Evolutionary conservation across 768 basidiomycete species (phyloP), one percentile per base, ranked within the genome.

Genomic region (Termitomyces sp.): DNA sequence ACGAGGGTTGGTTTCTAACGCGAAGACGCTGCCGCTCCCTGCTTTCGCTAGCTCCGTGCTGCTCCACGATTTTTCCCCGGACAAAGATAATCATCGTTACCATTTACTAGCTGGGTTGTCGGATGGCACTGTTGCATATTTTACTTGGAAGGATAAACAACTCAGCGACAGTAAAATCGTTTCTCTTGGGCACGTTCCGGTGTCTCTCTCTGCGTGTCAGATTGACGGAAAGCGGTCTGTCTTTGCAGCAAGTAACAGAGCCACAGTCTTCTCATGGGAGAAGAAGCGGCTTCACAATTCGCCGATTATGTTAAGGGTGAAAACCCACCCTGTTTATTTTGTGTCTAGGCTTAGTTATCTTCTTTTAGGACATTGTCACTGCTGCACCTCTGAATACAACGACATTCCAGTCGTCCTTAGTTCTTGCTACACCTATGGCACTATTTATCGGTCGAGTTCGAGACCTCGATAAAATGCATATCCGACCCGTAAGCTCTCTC

Each of bases 381-480:
- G 80, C 81, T 16, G 74, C 77, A 1, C 69, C 69, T 31, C 58
- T 92, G 22, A 79, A 84, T 57, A 77, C 79, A 4, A 57, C 64
- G 41, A 66, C 65, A 7, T 85, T 83, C 71, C 68, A 71, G 24
- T 74, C 77, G 0, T 81, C 85, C 1, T 68, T 92, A n/a, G 64
- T 89, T 22, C 68, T 93, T 43, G 82, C 82, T 10, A 79, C 82
- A 3, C 66, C 77, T 0, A 74, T 75, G 5, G 73, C 78, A 0
- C 69, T 94, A 16, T 71, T 81, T 48, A 81, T 96, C 46, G 93
- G 92, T 8, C 73, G 73, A 5, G 79, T 92, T 13, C 72, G 76
- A 32, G 80, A 87, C 58, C 74, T 92, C 12, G 83, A 90, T 61
- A 90, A 90, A 68, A 77, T 94, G 68, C 89, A 95, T 63, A 84